Percentiles rank a stretch among this genome's conserved stretches.
Evolutionary conservation across 1,284 basidiomycete genomes (phyloP).

Genomic region (Meira nashicola): DNA sequence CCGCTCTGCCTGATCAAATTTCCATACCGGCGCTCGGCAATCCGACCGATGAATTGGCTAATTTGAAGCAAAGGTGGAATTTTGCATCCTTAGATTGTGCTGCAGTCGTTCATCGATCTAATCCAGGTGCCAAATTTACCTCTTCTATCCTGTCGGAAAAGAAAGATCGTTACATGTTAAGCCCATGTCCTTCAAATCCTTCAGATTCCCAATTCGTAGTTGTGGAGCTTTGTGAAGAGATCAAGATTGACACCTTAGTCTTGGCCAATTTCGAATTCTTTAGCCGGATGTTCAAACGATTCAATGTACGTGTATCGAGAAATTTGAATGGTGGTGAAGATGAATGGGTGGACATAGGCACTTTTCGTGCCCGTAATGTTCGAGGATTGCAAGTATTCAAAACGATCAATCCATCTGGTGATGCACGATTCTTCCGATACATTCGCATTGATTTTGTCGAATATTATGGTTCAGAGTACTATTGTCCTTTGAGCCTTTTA

Average conservation of each 20-base stretch:
- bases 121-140: slow-evolving; percentile 75
- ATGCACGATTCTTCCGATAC: slow-evolving; percentile 60
- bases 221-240: slow-evolving; percentile 94
- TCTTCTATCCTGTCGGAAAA: slow-evolving; percentile 80
- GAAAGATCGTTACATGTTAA: slow-evolving; percentile 94
- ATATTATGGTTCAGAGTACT: slow-evolving; percentile 91
- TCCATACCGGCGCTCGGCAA: slow-evolving; percentile 25
- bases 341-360: slow-evolving; percentile 60
- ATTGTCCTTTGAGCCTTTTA: slow-evolving; percentile 87
- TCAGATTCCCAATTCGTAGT: slow-evolving; percentile 69
- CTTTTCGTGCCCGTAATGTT: slow-evolving; percentile 79
- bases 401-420: slow-evolving; percentile 5
- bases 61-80: slow-evolving; percentile 64
- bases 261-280: slow-evolving; percentile 98
- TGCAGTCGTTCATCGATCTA: slow-evolving; percentile 79
- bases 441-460: slow-evolving; percentile 90
- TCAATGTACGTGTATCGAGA: slow-evolving; percentile 78
- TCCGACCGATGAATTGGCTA: slow-evolving; percentile 25
- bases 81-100: slow-evolving; percentile 91
- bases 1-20: not conserved
- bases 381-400: slow-evolving; percentile 70
- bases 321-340: slow-evolving; percentile 67
- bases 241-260: slow-evolving; percentile 90
- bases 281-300: slow-evolving; percentile 89
- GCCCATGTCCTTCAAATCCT: slow-evolving; percentile 66